Conservation (phyloP, 192 early-diverging fungal species). For the Coemansia guatemalensis region DNA sequence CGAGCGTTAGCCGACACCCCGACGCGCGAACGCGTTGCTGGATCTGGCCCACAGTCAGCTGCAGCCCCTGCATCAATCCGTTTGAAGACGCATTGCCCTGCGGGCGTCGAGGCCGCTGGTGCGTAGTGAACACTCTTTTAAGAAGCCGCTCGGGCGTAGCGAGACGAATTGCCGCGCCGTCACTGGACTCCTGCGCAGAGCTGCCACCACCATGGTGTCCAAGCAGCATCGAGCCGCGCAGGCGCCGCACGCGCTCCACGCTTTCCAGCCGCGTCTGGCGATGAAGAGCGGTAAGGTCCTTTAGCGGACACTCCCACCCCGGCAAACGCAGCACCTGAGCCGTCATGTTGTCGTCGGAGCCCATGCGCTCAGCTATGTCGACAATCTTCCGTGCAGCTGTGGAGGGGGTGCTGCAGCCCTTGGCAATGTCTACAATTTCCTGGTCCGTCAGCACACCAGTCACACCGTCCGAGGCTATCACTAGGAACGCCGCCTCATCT, state of each 20-base stretch:
- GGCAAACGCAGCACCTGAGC: slow-evolving; percentile 68
- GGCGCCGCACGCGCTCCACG: slow-evolving; percentile 46
- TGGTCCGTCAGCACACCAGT: slow-evolving; percentile 72
- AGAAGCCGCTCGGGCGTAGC: slow-evolving; percentile 47
- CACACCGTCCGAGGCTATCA: slow-evolving; percentile 69
- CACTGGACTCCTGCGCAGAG: slow-evolving; percentile 20
- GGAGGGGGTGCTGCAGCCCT: slow-evolving; percentile 60
- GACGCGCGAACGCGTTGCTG: slow-evolving; percentile 51
- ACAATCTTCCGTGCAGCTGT: slow-evolving; percentile 59
- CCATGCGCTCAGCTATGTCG: slow-evolving; percentile 62
- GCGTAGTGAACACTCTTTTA: slow-evolving; percentile 47
- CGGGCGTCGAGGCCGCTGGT: slow-evolving; percentile 41
- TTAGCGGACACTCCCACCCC: slow-evolving; percentile 67
- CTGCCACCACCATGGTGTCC: slow-evolving; percentile 34
- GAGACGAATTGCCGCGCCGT: slow-evolving; percentile 16
- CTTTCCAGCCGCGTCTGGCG: slow-evolving; percentile 61
- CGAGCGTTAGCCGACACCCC: slow-evolving; percentile 40
- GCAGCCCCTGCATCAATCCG: slow-evolving; percentile 9
- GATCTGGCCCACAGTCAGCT: slow-evolving; percentile 42
- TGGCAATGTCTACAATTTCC: slow-evolving; percentile 70
- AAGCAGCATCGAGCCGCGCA: slow-evolving; percentile 50
- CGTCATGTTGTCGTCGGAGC: slow-evolving; percentile 71
- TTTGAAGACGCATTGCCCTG: neutral
- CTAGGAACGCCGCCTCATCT: slow-evolving; percentile 67
- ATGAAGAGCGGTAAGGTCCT: slow-evolving; percentile 65